A percentile compares a stretch with the other conserved stretches of the same genome.
These are phyloP conservation scores for Aureobasidium sp. DNA, from an alignment of 2,329 filamentous ascomycete genomes.

Conservation along the genomic window DNA sequence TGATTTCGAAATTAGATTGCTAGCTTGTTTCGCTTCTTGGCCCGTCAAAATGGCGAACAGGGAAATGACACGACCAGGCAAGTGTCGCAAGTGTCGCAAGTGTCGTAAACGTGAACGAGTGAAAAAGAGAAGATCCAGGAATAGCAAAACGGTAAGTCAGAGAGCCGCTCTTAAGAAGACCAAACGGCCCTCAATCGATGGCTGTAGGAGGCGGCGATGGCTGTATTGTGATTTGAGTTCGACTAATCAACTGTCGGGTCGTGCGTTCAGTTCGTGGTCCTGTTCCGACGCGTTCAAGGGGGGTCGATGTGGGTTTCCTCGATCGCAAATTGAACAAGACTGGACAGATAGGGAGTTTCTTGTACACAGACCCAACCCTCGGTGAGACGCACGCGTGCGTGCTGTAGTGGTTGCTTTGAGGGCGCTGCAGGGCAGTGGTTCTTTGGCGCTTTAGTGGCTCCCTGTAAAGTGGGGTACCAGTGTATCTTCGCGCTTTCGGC, in stretches of 20 bases:
- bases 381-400: neutral
- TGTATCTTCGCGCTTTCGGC: neutral
- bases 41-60: neutral
- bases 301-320: neutral
- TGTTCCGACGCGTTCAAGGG: slow-evolving; percentile 7
- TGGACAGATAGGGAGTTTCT: neutral
- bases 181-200: slow-evolving; percentile 1
- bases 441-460: neutral
- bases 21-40: slow-evolving; percentile 13
- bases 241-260: neutral
- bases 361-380: neutral
- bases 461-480: neutral
- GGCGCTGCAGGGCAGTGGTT: neutral
- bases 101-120: neutral
- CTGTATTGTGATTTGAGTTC: neutral
- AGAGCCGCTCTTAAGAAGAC: neutral
- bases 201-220: neutral
- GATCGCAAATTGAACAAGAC: neutral
- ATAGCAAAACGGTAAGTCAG: neutral
- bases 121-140: neutral
- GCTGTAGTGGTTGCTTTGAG: neutral
- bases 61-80: neutral
- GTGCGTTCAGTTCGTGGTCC: neutral
- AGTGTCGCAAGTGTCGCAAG: neutral
- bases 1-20: slow-evolving; percentile 8